These are phyloP conservation scores for Hymenoscyphus infarciens DNA, from an alignment of 2,329 filamentous ascomycete species.

Conservation along the genomic window DNA sequence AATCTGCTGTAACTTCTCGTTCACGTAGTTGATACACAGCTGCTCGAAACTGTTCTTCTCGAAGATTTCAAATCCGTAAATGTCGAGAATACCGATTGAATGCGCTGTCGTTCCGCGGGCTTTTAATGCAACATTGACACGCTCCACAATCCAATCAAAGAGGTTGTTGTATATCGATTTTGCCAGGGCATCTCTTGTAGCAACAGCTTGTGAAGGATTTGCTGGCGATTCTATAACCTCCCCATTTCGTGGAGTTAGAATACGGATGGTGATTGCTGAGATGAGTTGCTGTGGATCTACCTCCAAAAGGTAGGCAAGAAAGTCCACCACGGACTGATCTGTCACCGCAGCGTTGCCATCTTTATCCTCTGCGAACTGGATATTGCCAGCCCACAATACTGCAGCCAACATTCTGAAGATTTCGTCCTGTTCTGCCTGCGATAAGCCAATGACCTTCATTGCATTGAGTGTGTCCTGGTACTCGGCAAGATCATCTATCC, in stretches of 20 bases:
- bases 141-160: conserved; percentile 96
- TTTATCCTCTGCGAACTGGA: conserved; percentile 86
- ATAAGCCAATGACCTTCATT: conserved; percentile 90
- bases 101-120: conserved; percentile 73
- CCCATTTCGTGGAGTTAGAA: conserved; percentile 67
- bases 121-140: conserved; percentile 84
- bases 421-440: conserved; percentile 85
- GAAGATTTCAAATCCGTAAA: conserved; percentile 99
- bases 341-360: conserved; percentile 80
- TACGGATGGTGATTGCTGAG: conserved; percentile 83
- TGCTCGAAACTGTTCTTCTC: conserved; percentile 99
- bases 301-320: conserved; percentile 89
- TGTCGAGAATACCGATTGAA: conserved; percentile 94
- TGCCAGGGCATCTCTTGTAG: conserved; percentile 85
- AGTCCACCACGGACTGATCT: conserved; percentile 90
- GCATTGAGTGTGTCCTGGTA: conserved; percentile 88
- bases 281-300: conserved; percentile 77
- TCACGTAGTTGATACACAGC: conserved; percentile 99
- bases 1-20: conserved; percentile 98
- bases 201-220: conserved; percentile 79
- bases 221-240: conserved; percentile 72
- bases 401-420: conserved; percentile 94
- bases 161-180: conserved; percentile 98
- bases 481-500: conserved; percentile 87
- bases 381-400: conserved; percentile 91